These are phyloP conservation scores for Sphenostylis stenocarpa DNA, from an alignment of 306 rosid species.

Conservation along the genomic window DNA sequence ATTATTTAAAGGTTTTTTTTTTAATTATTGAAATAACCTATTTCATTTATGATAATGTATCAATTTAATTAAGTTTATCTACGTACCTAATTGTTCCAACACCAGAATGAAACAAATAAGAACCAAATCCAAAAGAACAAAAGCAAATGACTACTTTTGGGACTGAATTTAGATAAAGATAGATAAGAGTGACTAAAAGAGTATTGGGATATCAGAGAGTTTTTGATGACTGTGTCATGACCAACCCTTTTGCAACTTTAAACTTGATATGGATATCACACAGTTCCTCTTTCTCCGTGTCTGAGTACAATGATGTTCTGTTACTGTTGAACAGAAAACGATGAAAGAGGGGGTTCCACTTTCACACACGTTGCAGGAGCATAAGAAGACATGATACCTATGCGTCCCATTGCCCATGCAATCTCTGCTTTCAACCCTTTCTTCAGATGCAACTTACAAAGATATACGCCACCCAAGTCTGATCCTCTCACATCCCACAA, in stretches of 20 bases:
- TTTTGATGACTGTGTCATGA: background rate
- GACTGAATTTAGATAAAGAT: background rate
- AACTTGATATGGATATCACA: background rate
- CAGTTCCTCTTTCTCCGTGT: background rate
- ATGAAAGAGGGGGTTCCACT: constrained; percentile 12
- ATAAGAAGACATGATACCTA: constrained; percentile 22
- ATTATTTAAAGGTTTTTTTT: no score
- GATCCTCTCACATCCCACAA: constrained; percentile 59
- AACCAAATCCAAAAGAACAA: no score
- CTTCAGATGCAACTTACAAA: constrained; percentile 23
- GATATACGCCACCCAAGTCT: constrained; percentile 30
- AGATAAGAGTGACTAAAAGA: background rate
- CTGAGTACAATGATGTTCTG: background rate
- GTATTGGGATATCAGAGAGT: background rate
- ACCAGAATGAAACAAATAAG: no score
- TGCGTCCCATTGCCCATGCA: constrained; percentile 24
- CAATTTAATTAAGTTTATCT: no score
- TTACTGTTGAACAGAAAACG: background rate
- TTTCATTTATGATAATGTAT: no score
- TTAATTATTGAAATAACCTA: no score
- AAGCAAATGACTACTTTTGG: background rate
- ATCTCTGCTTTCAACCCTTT: background rate
- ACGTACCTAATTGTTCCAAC: no score
- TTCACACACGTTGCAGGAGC: background rate
- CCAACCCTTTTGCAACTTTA: background rate